These are phyloP conservation scores for Cyclotella sp. DNA, from an alignment of 108 stramenopile genomes.

Conservation along the genomic window DNA sequence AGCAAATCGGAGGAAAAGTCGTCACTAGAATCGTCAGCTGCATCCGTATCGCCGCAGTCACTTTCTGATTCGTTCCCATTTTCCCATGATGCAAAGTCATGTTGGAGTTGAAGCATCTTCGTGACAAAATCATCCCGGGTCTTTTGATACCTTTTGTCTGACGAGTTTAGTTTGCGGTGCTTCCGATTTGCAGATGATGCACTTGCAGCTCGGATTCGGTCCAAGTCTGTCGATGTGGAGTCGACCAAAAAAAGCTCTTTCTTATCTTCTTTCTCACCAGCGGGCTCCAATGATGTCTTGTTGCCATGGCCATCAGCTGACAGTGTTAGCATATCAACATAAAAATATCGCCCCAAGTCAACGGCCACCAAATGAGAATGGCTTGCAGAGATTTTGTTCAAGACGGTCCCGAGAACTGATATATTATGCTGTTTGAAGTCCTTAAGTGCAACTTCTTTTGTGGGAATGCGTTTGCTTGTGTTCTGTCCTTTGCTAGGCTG, in stretches of 20 bases:
- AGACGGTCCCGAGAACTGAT: conserved; percentile 24
- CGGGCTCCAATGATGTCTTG: background rate
- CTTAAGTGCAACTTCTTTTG: conserved; percentile 1
- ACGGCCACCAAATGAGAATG: conserved; percentile 57
- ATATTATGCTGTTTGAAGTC: conserved; percentile 31
- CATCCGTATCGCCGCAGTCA: background rate
- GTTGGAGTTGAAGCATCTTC: conserved; percentile 44
- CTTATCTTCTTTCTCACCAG: background rate
- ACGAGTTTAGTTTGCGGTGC: conserved; percentile 15
- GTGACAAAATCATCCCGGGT: conserved; percentile 31
- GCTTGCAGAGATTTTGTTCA: conserved; percentile 18
- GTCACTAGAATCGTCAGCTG: conserved; percentile 6
- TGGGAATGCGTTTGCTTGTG: background rate
- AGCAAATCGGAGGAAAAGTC: conserved; percentile 32
- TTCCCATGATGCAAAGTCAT: conserved; percentile 46
- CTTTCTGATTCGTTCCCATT: background rate
- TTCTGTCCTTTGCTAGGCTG: background rate
- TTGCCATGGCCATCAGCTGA: background rate
- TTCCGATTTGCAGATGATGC: conserved; percentile 14
- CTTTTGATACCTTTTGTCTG: conserved; percentile 44
- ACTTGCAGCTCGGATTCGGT: conserved; percentile 1
- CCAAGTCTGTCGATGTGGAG: background rate
- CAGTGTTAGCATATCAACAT: conserved; percentile 34
- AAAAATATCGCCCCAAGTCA: conserved; percentile 54
- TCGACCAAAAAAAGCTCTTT: background rate